These are phyloP conservation scores for Gossypium schwendimanii DNA, from an alignment of 441 rosid species.

Conservation along the genomic window DNA sequence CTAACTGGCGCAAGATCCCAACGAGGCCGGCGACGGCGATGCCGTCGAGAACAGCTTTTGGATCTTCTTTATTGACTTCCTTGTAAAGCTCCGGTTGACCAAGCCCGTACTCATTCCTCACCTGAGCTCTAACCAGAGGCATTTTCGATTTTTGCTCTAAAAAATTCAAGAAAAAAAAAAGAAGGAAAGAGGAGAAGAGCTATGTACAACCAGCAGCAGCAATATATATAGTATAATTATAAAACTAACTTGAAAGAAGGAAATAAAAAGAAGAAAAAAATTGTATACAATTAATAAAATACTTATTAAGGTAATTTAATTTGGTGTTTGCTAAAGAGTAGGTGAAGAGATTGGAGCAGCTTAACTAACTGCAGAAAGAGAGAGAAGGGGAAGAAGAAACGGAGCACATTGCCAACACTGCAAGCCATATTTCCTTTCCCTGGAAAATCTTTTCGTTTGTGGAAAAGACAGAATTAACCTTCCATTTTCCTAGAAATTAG, in stretches of 20 bases:
- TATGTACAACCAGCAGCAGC: not conserved
- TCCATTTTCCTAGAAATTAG: not conserved
- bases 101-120: constrained; percentile 69
- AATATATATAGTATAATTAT: not conserved
- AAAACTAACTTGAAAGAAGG: not conserved
- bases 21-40: constrained; percentile 89
- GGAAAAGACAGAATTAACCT: constrained; percentile 28
- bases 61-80: constrained; percentile 61
- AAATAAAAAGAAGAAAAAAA: not conserved
- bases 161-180: not conserved
- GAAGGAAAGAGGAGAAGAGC: not conserved
- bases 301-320: not conserved
- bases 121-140: constrained; percentile 80
- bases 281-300: not conserved
- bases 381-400: constrained; percentile 12
- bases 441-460: not conserved
- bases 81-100: constrained; percentile 62
- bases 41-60: constrained; percentile 73
- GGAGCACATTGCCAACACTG: constrained; percentile 43
- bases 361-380: constrained; percentile 37
- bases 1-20: constrained; percentile 95
- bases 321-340: constrained; percentile 11
- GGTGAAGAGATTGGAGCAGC: constrained; percentile 53
- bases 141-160: constrained; percentile 23
- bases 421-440: constrained; percentile 38